phyloP scores from a whole-genome alignment of 331 rosid genomes.

The Malus hybrid region DNA sequence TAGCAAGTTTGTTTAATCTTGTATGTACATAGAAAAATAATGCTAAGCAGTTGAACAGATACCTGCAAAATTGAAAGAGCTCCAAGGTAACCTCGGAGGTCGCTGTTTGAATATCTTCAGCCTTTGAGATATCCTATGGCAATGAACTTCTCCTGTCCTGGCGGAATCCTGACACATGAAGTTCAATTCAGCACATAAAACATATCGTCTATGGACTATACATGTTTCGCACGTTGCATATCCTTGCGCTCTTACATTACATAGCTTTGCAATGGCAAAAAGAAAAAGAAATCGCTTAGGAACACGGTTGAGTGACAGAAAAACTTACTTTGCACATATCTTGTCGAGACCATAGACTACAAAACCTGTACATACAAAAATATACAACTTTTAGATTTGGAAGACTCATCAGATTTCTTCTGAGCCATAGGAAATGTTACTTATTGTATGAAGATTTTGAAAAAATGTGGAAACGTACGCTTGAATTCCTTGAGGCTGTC shows the following conservation, averaged over 20 bases:
- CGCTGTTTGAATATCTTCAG: slow-evolving; percentile 60
- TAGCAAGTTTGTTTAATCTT: not conserved
- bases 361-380: slow-evolving; percentile 27
- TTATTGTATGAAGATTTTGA: too few relatives aligned
- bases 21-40: not conserved
- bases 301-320: not conserved
- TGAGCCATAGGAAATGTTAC: not conserved
- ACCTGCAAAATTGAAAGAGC: slow-evolving; percentile 43
- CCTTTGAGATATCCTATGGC: slow-evolving; percentile 62
- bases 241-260: too few relatives aligned
- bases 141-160: slow-evolving; percentile 61
- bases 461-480: slow-evolving; percentile 17
- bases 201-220: not conserved
- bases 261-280: too few relatives aligned
- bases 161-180: slow-evolving; percentile 9
- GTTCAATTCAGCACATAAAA: not conserved
- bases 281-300: too few relatives aligned
- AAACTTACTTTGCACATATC: slow-evolving; percentile 40
- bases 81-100: slow-evolving; percentile 53
- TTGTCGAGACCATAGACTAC: slow-evolving; percentile 46
- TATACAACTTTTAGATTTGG: not conserved
- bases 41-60: not conserved
- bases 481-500: slow-evolving; percentile 37
- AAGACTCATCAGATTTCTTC: not conserved
- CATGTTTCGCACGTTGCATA: not conserved